Evolutionary conservation across 179 eudicot species (phyloP), one percentile per base, ranked within the genome.

Genomic region (Camellia oleifera): DNA sequence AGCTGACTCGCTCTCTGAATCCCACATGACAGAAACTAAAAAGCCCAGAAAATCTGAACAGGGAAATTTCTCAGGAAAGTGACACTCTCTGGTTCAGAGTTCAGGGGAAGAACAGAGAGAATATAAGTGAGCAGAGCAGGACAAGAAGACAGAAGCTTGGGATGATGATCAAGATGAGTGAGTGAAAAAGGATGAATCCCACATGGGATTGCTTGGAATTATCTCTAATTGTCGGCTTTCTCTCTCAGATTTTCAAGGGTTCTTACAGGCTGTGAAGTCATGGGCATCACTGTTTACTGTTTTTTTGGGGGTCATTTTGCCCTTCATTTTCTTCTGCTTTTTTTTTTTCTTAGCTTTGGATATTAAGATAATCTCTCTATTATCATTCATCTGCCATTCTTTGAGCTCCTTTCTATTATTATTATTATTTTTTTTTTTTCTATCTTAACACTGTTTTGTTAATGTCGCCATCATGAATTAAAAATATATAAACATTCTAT

Each of bases 1-100:
- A 70, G 75, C 79, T 52, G 92, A 88, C 76, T 93, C 98, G 68
- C 79, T 80, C 76, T 95, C 98, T 44, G 97, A 95, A 79, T 93
- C 97, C 97, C 98, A 95, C 98, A 93, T 93, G 70, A 8, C 86
- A 73, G 57, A 75, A 79, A 74, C 46, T 50, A 8, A 17, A 60
- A 74, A 81, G 46, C 50, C 65, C 54, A 57, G 69, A 69, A 72
- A 76, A 9, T 0, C 11, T 57, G 46, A 45, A n/a, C 60, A 15
- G 54, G 18, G 46, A 32, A 14, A 23, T 67, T 52, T 94, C 52
- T 48, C 52, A 48, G 52, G 52, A 48, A 48, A 48, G 52, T 48
- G 52, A 65, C 50, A 23, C 42, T 0, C 26, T 20, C 52, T 15
- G 57, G 76, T 70, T 74, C 70, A 77, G 67, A 53, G 23, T 13